phyloP scores from a whole-genome alignment of 164 flowering plant genomes.

The Berberis vulgaris region DNA sequence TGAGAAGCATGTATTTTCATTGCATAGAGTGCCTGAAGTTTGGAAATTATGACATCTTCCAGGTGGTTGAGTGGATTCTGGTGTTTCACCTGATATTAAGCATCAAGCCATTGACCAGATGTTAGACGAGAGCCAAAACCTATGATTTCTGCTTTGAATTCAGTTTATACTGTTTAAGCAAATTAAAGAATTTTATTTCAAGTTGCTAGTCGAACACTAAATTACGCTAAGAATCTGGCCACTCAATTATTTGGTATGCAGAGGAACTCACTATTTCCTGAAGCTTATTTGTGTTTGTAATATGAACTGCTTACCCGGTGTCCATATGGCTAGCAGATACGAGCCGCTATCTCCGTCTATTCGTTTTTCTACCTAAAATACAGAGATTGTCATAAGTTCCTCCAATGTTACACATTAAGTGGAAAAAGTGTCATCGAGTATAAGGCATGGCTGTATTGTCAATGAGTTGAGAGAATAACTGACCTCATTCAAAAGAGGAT shows the following conservation, averaged over 20 bases:
- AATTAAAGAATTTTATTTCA: too few species aligned
- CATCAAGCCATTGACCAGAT: not conserved
- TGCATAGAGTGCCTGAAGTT: conserved; percentile 38
- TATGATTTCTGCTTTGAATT: too few species aligned
- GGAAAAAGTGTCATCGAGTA: too few species aligned
- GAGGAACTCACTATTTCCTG: not conserved
- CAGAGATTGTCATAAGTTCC: not conserved
- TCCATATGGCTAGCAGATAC: conserved; percentile 97
- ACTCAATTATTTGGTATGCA: too few species aligned
- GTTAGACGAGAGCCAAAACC: too few species aligned
- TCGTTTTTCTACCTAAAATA: conserved; percentile 58
- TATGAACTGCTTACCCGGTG: conserved; percentile 63
- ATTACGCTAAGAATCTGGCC: not conserved
- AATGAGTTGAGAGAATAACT: conserved; percentile 19
- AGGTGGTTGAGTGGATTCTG: conserved; percentile 65
- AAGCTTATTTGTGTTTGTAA: not conserved
- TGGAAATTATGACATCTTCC: conserved; percentile 39
- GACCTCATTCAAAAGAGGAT: conserved; percentile 78
- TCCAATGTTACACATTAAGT: not conserved
- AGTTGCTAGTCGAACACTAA: too few species aligned
- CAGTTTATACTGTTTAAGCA: too few species aligned
- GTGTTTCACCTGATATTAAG: conserved; percentile 71
- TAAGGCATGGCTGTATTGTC: too few species aligned
- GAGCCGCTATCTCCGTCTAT: conserved; percentile 79
- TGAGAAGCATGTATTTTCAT: conserved; percentile 51